Conservation (phyloP, 2,329 filamentous ascomycete genomes). For the Cytospora leucostoma region DNA sequence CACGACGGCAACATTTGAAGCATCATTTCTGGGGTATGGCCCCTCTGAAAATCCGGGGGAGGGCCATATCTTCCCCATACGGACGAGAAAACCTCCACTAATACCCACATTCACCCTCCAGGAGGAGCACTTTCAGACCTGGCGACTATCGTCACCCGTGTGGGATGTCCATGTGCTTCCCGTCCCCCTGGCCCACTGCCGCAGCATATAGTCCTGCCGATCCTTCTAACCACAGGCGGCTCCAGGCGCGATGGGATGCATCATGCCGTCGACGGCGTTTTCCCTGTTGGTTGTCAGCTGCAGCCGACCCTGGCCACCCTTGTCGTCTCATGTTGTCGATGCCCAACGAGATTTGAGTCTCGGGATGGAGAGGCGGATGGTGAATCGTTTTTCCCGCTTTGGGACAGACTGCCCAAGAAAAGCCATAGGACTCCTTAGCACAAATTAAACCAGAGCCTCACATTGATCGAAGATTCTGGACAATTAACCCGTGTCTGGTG, state of each 20-base stretch:
- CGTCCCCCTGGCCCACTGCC: conserved; percentile 7
- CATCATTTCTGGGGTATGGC: too few species aligned
- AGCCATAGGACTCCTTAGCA: conserved; percentile 11
- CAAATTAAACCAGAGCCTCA: conserved; percentile 13
- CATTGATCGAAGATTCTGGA: conserved; percentile 15
- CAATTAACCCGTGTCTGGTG: background rate
- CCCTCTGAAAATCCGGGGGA: conserved; percentile 22
- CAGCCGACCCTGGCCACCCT: conserved; percentile 3
- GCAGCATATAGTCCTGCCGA: background rate
- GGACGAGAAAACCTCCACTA: too few species aligned
- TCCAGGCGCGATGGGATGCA: conserved; percentile 14
- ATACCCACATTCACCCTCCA: conserved; percentile 3
- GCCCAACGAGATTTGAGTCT: conserved; percentile 25
- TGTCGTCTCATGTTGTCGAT: conserved; percentile 21
- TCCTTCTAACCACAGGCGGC: background rate
- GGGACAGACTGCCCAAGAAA: conserved; percentile 11
- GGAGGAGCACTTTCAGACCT: background rate
- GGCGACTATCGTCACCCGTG: conserved; percentile 7
- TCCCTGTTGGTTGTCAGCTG: conserved; percentile 26
- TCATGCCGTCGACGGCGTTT: conserved; percentile 21
- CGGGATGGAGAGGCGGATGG: conserved; percentile 14
- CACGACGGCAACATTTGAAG: too few species aligned
- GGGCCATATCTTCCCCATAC: background rate
- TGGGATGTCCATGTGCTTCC: conserved; percentile 14
- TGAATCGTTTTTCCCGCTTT: conserved; percentile 14